Evolutionary conservation across 2,329 filamentous ascomycete genomes (phyloP), one percentile per base, ranked within the genome.

Genomic region (Cladosporium sp.): DNA sequence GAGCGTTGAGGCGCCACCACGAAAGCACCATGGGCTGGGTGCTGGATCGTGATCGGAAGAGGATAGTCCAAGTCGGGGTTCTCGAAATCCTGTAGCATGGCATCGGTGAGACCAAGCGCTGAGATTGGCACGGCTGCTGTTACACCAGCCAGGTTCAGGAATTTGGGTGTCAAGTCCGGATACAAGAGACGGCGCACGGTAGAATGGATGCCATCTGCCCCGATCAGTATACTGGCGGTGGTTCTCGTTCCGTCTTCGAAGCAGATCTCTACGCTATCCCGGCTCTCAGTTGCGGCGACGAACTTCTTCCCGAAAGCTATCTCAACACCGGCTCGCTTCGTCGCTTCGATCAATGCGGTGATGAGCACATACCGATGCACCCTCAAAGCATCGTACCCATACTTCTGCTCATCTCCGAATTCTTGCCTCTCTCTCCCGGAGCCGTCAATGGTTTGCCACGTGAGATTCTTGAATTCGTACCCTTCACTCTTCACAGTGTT

Each of bases 51-150:
- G n/a, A 58, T 21, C 11, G 55, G 55, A 2, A 58, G n/a, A 28
- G 55, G 34, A n/a, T 58, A 41, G 4, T 41, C 21, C 21, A 58
- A 4, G 0, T 10, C 8, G 34, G 34, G 21, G 11, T 26, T 58
- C 55, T 58, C 55, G 21, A 41, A 21, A 28, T 58, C 55, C 21
- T 58, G 30, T 21, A 58, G 14, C 30, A 36, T 36, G n/a, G 12
- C 21, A 15, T 41, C 30, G 1, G 32, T 41, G 11, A 59, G 38
- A 21, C 24, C 52, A 30, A 67, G 51, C 11, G 52, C 47, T 26
- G 63, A 55, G 10, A 52, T 67, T 6, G 63, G 63, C 1, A 65
- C 51, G 21, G 63, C 63, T 44, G 63, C 58, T 15, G 66, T 67
- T 41, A 67, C 51, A 14, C 63, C 66, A 12, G 36, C 52, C 15